Evolutionary conservation across 495 filamentous ascomycete species (phyloP).

Genomic region (Talaromyces borbonicus): DNA sequence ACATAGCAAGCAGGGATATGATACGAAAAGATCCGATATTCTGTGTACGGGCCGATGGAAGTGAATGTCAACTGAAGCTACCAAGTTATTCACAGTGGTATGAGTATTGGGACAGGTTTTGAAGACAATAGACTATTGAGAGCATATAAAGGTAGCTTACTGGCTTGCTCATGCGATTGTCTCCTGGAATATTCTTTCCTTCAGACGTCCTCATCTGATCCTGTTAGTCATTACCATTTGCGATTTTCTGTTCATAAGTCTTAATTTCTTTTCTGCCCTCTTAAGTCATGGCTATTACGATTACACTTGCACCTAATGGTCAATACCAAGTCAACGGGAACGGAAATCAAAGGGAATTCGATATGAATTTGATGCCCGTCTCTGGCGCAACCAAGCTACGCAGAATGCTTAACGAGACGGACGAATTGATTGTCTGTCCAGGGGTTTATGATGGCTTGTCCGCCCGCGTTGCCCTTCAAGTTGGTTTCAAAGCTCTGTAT

Average conservation of each 20-base stretch:
- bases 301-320: conserved; percentile 30
- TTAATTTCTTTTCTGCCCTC: not conserved
- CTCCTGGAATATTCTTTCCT: no score
- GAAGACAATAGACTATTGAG: no score
- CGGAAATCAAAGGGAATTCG: not conserved
- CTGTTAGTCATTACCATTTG: not conserved
- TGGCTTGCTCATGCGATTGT: no score
- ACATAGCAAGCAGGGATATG: no score
- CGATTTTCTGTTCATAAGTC: not conserved
- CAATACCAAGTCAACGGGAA: conserved; percentile 28
- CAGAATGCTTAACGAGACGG: conserved; percentile 29
- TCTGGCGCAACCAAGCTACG: conserved; percentile 39
- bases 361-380: conserved; percentile 8
- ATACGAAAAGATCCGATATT: no score
- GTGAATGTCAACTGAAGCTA: no score
- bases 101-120: no score
- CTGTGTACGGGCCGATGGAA: no score
- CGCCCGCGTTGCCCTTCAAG: conserved; percentile 50
- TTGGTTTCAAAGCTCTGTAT: conserved; percentile 55
- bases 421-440: conserved; percentile 44
- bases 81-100: no score
- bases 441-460: conserved; percentile 63
- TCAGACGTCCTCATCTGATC: not conserved
- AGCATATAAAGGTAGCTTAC: no score
- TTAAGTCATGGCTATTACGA: conserved; percentile 22